These are phyloP conservation scores for Melampsora larici-populina DNA, from an alignment of 1,284 basidiomycete species.

Conservation along the genomic window DNA sequence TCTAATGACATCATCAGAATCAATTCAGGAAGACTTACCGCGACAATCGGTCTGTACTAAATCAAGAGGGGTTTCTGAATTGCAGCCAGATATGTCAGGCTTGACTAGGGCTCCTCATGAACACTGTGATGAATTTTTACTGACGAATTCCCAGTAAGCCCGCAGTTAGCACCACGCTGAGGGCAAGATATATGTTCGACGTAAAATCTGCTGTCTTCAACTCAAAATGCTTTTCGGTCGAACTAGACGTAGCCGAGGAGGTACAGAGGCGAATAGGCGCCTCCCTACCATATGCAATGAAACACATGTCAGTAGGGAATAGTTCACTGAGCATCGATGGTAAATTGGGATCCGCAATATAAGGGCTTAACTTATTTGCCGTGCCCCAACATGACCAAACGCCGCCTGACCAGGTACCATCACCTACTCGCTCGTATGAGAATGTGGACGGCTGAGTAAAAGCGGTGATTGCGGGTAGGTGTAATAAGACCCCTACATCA, in stretches of 20 bases:
- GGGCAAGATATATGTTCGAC: constrained; percentile 29
- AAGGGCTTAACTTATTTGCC: constrained; percentile 20
- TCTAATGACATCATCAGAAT: neutral
- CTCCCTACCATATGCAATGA: neutral
- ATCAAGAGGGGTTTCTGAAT: constrained; percentile 33
- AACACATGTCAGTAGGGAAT: neutral
- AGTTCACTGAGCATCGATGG: neutral
- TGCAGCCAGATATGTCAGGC: neutral
- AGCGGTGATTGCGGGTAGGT: constrained; percentile 36
- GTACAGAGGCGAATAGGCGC: constrained; percentile 36
- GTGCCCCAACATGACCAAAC: constrained; percentile 37
- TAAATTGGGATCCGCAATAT: neutral
- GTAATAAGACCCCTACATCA: constrained; percentile 30
- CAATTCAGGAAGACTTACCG: constrained; percentile 10
- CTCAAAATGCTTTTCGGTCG: constrained; percentile 30
- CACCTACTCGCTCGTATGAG: constrained; percentile 29
- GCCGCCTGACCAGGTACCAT: constrained; percentile 16
- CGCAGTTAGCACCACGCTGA: constrained; percentile 37
- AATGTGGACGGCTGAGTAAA: constrained; percentile 38
- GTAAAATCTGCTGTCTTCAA: constrained; percentile 30
- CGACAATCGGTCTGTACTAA: constrained; percentile 32
- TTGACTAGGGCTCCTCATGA: too few relatives aligned
- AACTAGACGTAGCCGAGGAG: constrained; percentile 15
- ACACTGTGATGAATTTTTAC: neutral
- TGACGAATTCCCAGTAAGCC: constrained; percentile 40